A percentile compares a stretch with the other conserved stretches of the same genome.
These are phyloP conservation scores for Ramularia endophylla DNA, from an alignment of 2,329 filamentous ascomycete species.

Conservation along the genomic window DNA sequence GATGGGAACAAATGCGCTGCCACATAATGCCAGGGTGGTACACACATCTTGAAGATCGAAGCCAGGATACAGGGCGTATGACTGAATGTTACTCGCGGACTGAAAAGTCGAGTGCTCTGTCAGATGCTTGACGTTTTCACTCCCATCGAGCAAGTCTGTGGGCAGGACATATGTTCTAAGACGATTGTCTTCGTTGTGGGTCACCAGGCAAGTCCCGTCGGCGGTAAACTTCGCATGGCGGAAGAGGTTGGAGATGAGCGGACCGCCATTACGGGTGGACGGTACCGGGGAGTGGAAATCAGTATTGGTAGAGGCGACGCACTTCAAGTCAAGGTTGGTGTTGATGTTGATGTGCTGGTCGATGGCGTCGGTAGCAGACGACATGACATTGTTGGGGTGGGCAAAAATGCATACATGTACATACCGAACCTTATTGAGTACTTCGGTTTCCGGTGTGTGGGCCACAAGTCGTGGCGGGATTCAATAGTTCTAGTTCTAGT, in stretches of 20 bases:
- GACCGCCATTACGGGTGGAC: slow-evolving; percentile 2
- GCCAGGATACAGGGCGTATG: slow-evolving; percentile 49
- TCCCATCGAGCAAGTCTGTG: slow-evolving; percentile 41
- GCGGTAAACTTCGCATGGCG: slow-evolving; percentile 43
- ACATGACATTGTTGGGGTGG: slow-evolving; percentile 5
- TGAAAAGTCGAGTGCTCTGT: slow-evolving; percentile 42
- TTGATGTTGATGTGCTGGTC: background rate
- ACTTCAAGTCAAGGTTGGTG: slow-evolving; percentile 9
- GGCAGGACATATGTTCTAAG: slow-evolving; percentile 52
- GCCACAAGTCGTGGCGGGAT: too few relatives aligned
- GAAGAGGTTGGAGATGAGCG: slow-evolving; percentile 33
- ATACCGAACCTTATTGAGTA: too few relatives aligned
- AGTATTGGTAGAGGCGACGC: slow-evolving; percentile 22
- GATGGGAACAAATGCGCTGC: slow-evolving; percentile 51
- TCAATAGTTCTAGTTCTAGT: too few relatives aligned
- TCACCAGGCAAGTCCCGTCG: slow-evolving; percentile 54
- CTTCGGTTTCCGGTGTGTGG: slow-evolving; percentile 1
- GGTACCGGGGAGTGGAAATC: slow-evolving; percentile 9
- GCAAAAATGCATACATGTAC: too few relatives aligned
- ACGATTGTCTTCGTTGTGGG: slow-evolving; percentile 46
- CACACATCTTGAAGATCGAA: slow-evolving; percentile 48
- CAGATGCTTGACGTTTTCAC: slow-evolving; percentile 32
- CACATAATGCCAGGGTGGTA: slow-evolving; percentile 47
- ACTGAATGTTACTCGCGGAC: slow-evolving; percentile 45
- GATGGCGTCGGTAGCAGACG: slow-evolving; percentile 2